phyloP scores from a whole-genome alignment of 331 rosid species.

The Dryas integrifolia region DNA sequence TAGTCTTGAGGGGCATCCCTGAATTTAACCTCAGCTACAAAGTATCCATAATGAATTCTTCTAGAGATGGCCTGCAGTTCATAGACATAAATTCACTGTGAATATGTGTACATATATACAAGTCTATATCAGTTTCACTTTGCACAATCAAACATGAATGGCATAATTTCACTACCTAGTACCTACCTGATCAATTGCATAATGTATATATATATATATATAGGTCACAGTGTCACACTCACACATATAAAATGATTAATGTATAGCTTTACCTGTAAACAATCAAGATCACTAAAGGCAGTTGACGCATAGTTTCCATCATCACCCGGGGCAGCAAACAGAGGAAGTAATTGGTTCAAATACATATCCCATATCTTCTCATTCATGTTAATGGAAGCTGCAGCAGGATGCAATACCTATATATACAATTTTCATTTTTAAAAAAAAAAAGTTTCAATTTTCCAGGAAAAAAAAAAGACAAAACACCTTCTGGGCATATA shows the following conservation, averaged over 20 bases:
- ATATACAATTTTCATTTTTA: not conserved
- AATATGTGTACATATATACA: too few relatives aligned
- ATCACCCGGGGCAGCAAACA: slow-evolving; percentile 55
- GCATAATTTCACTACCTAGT: not conserved
- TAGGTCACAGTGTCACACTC: too few relatives aligned
- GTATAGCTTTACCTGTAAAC: slow-evolving; percentile 61
- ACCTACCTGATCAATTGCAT: not conserved
- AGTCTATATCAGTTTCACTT: too few relatives aligned
- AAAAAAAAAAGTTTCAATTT: not conserved
- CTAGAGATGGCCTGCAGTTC: slow-evolving; percentile 71
- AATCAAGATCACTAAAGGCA: slow-evolving; percentile 81
- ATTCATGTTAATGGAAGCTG: slow-evolving; percentile 66
- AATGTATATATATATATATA: not conserved
- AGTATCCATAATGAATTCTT: slow-evolving; percentile 89
- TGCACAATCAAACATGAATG: not conserved
- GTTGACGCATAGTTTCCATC: slow-evolving; percentile 88
- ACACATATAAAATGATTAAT: too few relatives aligned
- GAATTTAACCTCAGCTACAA: slow-evolving; percentile 92
- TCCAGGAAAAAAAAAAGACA: not conserved
- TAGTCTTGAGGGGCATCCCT: slow-evolving; percentile 67
- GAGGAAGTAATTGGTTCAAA: slow-evolving; percentile 59
- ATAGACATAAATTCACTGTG: not conserved
- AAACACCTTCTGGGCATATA: not conserved
- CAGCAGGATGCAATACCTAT: slow-evolving; percentile 67
- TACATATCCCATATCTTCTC: slow-evolving; percentile 65